Evolutionary conservation across 805 yeast genomes (phyloP).

Genomic region (Candida oleophila): DNA sequence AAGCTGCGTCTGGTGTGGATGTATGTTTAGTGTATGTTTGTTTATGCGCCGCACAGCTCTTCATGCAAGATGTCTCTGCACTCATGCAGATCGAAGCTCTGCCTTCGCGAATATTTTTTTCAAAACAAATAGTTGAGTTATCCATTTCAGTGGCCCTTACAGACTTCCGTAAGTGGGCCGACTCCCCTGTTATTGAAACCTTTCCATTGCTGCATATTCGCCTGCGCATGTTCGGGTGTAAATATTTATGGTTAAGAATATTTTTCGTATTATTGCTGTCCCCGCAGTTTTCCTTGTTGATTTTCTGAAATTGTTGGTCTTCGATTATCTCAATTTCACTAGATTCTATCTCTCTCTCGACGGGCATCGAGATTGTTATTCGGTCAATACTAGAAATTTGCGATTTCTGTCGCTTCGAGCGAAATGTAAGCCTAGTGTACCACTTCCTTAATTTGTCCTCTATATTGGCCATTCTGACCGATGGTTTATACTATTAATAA

Average conservation of each 20-base stretch:
- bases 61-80: too few relatives aligned
- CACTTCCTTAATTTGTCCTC: neutral
- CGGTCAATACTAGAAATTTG: neutral
- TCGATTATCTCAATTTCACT: neutral
- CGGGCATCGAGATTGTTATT: neutral
- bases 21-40: too few relatives aligned
- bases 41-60: too few relatives aligned
- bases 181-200: neutral
- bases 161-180: neutral
- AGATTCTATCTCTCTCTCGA: neutral
- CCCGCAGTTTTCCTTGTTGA: too few relatives aligned
- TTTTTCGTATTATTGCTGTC: too few relatives aligned
- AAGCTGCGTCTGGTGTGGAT: too few relatives aligned
- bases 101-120: neutral
- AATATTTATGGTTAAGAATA: too few relatives aligned
- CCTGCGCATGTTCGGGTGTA: neutral
- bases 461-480: neutral
- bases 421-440: neutral
- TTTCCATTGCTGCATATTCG: neutral
- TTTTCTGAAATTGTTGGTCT: neutral
- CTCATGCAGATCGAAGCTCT: conserved; percentile 9
- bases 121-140: neutral
- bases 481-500: too few relatives aligned
- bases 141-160: neutral
- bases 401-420: neutral